Conservation (phyloP, 2,329 filamentous ascomycete genomes). For the Fonsecaea multimorphosa region DNA sequence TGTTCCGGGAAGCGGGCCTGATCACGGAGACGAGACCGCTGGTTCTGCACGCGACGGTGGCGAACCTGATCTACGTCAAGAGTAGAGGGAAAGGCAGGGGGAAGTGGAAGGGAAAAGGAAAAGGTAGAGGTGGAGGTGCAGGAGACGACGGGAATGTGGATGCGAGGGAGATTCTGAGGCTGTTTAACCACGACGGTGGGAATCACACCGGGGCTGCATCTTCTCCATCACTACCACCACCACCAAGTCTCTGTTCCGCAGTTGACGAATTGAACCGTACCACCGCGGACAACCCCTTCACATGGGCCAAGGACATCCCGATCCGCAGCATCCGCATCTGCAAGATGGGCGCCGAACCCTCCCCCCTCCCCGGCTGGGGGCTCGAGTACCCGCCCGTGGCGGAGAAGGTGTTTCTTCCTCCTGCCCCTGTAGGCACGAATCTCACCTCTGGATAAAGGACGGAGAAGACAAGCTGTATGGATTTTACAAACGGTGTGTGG, state of each 20-base stretch:
- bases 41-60: conserved; percentile 80
- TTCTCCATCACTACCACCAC: not conserved
- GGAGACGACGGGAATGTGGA: conserved; percentile 52
- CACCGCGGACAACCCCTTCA: conserved; percentile 50
- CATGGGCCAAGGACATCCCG: conserved; percentile 72
- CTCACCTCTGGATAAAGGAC: not conserved
- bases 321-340: conserved; percentile 80
- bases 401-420: conserved; percentile 41
- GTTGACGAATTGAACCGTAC: not conserved
- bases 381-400: conserved; percentile 61
- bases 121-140: conserved; percentile 23
- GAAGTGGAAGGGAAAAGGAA: conserved; percentile 10
- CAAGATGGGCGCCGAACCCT: conserved; percentile 81
- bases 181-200: conserved; percentile 40
- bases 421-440: no score
- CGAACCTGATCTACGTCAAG: conserved; percentile 78
- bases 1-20: conserved; percentile 53
- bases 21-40: conserved; percentile 60
- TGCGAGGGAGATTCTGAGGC: conserved; percentile 46
- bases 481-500: no score
- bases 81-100: conserved; percentile 30
- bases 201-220: not conserved
- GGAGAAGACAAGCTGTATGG: no score
- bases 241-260: not conserved
- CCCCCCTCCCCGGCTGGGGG: conserved; percentile 57